Evolutionary conservation across 495 filamentous ascomycete genomes (phyloP).

Genomic region (Neurospora sp.): DNA sequence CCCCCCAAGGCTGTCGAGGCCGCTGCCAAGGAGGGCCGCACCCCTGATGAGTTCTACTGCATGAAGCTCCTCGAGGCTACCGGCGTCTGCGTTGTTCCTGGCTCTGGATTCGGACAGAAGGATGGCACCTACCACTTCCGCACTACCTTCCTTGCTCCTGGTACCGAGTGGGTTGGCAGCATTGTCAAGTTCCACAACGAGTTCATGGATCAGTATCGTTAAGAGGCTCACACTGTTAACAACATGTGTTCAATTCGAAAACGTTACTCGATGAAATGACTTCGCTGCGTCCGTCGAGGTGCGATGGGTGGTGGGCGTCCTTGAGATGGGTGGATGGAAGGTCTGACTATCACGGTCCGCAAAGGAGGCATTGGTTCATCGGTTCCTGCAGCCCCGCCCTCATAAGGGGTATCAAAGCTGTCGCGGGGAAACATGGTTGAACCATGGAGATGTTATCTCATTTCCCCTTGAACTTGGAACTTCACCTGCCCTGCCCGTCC

Average conservation of each 20-base stretch:
- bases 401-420: background rate
- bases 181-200: conserved; percentile 83
- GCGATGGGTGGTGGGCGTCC: background rate
- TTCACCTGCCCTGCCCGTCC: background rate
- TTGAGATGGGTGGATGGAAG: background rate
- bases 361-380: background rate
- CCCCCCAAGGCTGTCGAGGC: conserved; percentile 63
- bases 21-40: conserved; percentile 61
- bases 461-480: background rate
- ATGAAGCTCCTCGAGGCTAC: conserved; percentile 83
- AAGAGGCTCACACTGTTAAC: background rate
- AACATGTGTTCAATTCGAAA: background rate
- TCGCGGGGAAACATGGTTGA: background rate
- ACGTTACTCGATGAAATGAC: background rate
- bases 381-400: background rate
- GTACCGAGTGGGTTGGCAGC: conserved; percentile 85
- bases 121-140: conserved; percentile 87
- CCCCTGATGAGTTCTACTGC: conserved; percentile 89
- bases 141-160: conserved; percentile 92
- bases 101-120: conserved; percentile 88
- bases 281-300: background rate
- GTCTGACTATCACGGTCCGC: background rate
- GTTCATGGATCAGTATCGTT: conserved; percentile 77
- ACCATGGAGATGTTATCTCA: background rate
- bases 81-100: conserved; percentile 90